These are phyloP conservation scores for Rosa rugosa DNA, from an alignment of 306 rosid species.

Conservation along the genomic window DNA sequence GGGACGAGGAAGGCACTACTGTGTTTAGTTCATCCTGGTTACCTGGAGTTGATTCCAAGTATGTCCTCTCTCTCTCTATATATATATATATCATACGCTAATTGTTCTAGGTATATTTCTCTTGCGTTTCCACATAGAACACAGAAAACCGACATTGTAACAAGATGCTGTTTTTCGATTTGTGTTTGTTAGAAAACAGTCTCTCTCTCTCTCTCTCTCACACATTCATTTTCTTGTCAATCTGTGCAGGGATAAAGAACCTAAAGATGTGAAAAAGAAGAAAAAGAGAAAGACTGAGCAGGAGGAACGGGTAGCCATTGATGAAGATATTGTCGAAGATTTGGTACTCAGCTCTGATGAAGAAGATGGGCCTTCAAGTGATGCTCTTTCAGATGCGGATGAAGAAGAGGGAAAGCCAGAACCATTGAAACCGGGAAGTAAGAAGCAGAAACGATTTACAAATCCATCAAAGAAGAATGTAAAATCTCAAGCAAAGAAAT, in stretches of 20 bases:
- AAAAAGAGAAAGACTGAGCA: constrained; percentile 41
- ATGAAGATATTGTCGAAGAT: constrained; percentile 87
- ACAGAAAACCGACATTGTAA: neutral
- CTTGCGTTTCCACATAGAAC: neutral
- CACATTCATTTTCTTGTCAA: neutral
- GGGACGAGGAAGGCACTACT: constrained; percentile 51
- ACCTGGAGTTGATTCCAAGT: constrained; percentile 74
- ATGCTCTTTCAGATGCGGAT: constrained; percentile 34
- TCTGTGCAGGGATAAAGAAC: constrained; percentile 45
- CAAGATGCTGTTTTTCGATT: neutral
- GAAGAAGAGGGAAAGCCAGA: constrained; percentile 24
- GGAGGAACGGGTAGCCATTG: constrained; percentile 43
- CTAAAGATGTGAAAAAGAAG: constrained; percentile 45
- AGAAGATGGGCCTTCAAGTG: constrained; percentile 49
- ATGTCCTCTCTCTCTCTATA: constrained; percentile 27
- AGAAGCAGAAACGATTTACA: constrained; percentile 34
- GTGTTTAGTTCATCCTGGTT: constrained; percentile 86
- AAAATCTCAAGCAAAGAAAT: constrained; percentile 34
- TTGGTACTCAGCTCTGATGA: constrained; percentile 89
- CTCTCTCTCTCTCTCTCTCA: neutral
- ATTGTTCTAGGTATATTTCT: neutral
- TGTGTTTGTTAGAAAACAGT: neutral
- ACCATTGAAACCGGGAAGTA: constrained; percentile 37
- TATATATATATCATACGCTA: neutral
- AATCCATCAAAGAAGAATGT: constrained; percentile 37